phyloP scores from a whole-genome alignment of 768 basidiomycete genomes.

The Tylopilus sp. region DNA sequence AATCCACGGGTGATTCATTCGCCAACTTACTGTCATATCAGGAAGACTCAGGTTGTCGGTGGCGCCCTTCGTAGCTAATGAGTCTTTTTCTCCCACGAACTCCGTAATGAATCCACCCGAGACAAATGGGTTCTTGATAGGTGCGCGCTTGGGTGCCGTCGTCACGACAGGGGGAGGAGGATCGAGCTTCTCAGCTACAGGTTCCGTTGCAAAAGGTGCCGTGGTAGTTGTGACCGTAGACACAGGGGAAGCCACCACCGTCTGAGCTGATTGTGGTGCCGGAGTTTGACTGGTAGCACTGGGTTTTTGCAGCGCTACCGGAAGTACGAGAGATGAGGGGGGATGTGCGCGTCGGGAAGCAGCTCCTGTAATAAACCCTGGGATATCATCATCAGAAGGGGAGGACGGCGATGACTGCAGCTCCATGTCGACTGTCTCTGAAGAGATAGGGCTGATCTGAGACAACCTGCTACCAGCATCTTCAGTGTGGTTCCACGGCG shows the following conservation, averaged over 20 bases:
- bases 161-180: slow-evolving; percentile 3
- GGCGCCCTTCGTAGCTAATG: slow-evolving; percentile 20
- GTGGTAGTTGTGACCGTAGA: slow-evolving; percentile 11
- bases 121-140: slow-evolving; percentile 43
- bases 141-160: slow-evolving; percentile 13
- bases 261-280: slow-evolving; percentile 12
- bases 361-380: slow-evolving; percentile 32
- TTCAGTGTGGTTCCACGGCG: slow-evolving; percentile 20
- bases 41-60: slow-evolving; percentile 13
- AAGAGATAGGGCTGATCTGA: slow-evolving; percentile 31
- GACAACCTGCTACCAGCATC: slow-evolving; percentile 27
- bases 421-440: slow-evolving; percentile 34
- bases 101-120: slow-evolving; percentile 49
- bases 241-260: slow-evolving; percentile 16
- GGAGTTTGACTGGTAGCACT: slow-evolving; percentile 12
- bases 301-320: slow-evolving; percentile 11
- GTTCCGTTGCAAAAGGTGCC: slow-evolving; percentile 8
- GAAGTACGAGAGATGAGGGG: slow-evolving; percentile 24
- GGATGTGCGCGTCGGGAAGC: slow-evolving; percentile 26
- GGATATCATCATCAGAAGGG: slow-evolving; percentile 27
- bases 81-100: slow-evolving; percentile 33
- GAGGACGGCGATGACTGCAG: slow-evolving; percentile 32
- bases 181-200: slow-evolving; percentile 10
- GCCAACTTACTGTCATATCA: slow-evolving; percentile 14
- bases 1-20: background rate